Conservation (phyloP, 306 rosid genomes). For the Prunus padus region DNA sequence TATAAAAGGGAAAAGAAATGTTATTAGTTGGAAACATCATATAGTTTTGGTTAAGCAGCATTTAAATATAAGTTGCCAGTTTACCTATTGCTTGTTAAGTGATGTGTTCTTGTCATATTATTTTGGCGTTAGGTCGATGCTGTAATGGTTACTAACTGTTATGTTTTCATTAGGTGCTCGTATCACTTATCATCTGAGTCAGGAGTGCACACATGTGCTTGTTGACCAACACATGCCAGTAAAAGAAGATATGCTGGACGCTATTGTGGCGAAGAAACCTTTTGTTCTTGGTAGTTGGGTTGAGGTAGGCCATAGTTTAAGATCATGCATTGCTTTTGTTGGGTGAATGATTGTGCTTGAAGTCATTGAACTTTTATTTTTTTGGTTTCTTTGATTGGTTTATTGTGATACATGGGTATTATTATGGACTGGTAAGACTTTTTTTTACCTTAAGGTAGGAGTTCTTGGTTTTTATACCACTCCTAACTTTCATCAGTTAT, state of each 20-base stretch:
- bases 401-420: background rate
- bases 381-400: background rate
- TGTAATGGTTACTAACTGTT: constrained; percentile 14
- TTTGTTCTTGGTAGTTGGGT: constrained; percentile 73
- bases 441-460: background rate
- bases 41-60: background rate
- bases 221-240: constrained; percentile 70
- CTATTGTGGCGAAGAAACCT: constrained; percentile 61
- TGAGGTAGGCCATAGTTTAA: constrained; percentile 53
- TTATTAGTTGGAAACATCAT: background rate
- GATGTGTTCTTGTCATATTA: background rate
- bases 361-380: background rate
- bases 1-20: background rate
- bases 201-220: constrained; percentile 87
- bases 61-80: background rate
- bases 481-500: background rate
- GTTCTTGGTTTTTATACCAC: background rate
- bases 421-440: background rate
- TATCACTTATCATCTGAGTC: constrained; percentile 39
- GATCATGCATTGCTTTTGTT: constrained; percentile 23
- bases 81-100: background rate
- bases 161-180: constrained; percentile 60
- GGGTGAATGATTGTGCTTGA: constrained; percentile 2
- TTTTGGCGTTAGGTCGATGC: constrained; percentile 16
- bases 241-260: constrained; percentile 61